Percentiles rank a stretch among this genome's conserved stretches.
These are phyloP conservation scores for Leptographium radiaticola DNA, from an alignment of 2,329 filamentous ascomycete species.

Conservation along the genomic window DNA sequence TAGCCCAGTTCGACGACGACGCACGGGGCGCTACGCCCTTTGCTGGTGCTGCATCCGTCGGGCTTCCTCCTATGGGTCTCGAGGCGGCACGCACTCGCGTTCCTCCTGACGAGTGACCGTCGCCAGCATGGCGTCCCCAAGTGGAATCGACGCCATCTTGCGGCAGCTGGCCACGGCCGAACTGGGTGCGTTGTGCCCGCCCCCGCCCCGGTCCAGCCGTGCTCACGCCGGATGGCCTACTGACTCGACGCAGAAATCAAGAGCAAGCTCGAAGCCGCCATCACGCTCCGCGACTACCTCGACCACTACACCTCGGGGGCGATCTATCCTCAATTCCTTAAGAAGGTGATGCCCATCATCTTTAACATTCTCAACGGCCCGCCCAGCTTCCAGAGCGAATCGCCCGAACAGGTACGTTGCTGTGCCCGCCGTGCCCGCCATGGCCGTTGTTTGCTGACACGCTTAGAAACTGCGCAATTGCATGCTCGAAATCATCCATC, in stretches of 20 bases:
- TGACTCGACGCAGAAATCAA: conserved; percentile 51
- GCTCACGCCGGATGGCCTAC: background rate
- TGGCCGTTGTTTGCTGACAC: background rate
- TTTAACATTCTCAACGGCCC: conserved; percentile 71
- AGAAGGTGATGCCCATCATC: conserved; percentile 82
- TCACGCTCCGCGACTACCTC: conserved; percentile 78
- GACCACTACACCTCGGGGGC: conserved; percentile 75
- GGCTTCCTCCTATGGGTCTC: background rate
- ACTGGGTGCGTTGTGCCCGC: conserved; percentile 29
- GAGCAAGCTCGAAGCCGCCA: conserved; percentile 68
- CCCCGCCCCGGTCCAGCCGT: background rate
- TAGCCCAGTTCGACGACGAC: too few species aligned
- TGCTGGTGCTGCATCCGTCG: background rate
- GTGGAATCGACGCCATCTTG: conserved; percentile 49
- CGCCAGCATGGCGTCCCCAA: conserved; percentile 46
- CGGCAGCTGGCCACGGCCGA: conserved; percentile 42
- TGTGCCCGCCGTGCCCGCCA: background rate
- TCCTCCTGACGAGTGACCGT: background rate
- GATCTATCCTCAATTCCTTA: conserved; percentile 63
- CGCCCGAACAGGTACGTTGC: conserved; percentile 64
- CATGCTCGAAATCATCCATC: conserved; percentile 86
- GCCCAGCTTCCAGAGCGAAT: conserved; percentile 84
- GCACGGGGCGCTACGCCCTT: background rate
- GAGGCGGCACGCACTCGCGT: conserved; percentile 1
- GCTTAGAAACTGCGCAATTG: conserved; percentile 78